These are phyloP conservation scores for Dactylellina cionopaga DNA, from an alignment of 2,329 filamentous ascomycete species.

Conservation along the genomic window DNA sequence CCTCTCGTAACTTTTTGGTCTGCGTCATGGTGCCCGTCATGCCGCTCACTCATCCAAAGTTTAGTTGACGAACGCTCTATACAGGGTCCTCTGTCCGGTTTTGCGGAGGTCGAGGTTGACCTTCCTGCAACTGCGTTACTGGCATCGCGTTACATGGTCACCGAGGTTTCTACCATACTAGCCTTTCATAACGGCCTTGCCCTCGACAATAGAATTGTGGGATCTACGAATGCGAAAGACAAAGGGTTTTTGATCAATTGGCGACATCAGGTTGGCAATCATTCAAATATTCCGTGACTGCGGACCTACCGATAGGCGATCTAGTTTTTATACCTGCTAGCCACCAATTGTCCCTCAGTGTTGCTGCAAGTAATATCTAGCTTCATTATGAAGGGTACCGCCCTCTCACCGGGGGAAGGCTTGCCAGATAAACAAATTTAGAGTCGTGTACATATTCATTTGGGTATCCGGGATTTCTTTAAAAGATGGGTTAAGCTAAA, in stretches of 20 bases:
- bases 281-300: no score
- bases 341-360: no score
- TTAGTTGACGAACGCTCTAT: neutral
- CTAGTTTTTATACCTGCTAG: no score
- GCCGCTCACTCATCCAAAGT: neutral
- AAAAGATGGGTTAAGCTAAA: no score
- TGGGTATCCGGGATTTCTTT: no score
- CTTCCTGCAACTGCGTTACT: neutral
- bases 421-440: no score
- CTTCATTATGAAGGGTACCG: no score
- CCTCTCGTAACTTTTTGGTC: constrained; percentile 17
- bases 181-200: neutral
- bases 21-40: constrained; percentile 9
- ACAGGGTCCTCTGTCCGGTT: neutral
- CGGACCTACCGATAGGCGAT: no score
- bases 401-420: no score
- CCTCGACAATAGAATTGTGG: neutral
- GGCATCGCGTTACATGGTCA: neutral
- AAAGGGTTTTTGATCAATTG: neutral
- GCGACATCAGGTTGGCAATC: no score
- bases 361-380: no score
- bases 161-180: neutral
- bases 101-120: constrained; percentile 6
- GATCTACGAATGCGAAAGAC: neutral
- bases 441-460: no score